A percentile compares a stretch with the other conserved stretches of the same genome.
These are phyloP conservation scores for Russula sp. DNA, from an alignment of 768 basidiomycete genomes.

Conservation along the genomic window DNA sequence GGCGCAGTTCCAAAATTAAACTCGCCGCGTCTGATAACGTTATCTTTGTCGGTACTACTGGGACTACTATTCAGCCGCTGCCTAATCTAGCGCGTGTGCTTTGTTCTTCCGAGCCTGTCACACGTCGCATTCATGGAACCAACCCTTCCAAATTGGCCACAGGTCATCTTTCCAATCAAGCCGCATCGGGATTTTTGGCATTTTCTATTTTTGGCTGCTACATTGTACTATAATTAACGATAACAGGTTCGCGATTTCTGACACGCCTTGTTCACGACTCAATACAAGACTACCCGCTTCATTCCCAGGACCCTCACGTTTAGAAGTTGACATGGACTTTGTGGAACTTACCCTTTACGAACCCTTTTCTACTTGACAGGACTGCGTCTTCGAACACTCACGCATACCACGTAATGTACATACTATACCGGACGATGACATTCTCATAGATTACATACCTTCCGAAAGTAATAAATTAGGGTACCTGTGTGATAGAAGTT, in stretches of 20 bases:
- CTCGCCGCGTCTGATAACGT: background rate
- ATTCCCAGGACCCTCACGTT: too few relatives aligned
- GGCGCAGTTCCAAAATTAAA: background rate
- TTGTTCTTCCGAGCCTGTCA: background rate
- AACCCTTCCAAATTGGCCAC: background rate
- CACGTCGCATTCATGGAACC: background rate
- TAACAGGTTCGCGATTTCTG: too few relatives aligned
- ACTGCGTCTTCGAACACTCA: background rate
- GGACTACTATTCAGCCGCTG: background rate
- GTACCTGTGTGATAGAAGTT: too few relatives aligned
- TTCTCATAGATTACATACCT: too few relatives aligned
- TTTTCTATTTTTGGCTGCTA: background rate
- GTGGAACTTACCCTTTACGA: too few relatives aligned
- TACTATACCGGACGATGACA: background rate
- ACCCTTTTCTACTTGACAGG: too few relatives aligned
- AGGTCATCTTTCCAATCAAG: background rate
- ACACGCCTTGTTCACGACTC: too few relatives aligned
- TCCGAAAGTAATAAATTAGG: background rate
- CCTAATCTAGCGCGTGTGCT: background rate
- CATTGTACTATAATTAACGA: too few relatives aligned
- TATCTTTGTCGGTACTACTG: background rate
- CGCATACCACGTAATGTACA: background rate
- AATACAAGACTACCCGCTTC: too few relatives aligned
- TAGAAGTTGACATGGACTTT: too few relatives aligned
- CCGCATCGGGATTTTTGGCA: background rate